Evolutionary conservation across 2,329 filamentous ascomycete genomes (phyloP), one percentile per base, ranked within the genome.

Genomic region (Aspergillus novoparasiticus): DNA sequence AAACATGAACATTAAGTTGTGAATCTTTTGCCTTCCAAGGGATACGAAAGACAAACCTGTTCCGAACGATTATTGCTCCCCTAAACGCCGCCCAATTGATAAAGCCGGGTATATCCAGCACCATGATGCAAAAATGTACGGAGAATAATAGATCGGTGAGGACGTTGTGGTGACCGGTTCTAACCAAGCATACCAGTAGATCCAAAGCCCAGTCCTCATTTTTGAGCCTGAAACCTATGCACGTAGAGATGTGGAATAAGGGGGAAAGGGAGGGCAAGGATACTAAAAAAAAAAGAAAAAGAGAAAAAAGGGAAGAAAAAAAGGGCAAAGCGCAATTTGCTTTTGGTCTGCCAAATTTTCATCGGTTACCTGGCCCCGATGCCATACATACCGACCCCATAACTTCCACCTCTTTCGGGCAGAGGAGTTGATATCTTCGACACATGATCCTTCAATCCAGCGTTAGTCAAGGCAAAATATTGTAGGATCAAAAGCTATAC

Each of bases 81-180:
- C 68, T 48, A 61, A 78, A 78, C 76, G 76, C 76, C 76, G 67
- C 76, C 76, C 76, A 68, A 76, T 72, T 72, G 71, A 76, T 75
- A 71, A 78, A 80, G 77, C 78, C 78, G 78, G 78, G 79, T 81
- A 81, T 81, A 81, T 80, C 79, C 79, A 79, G 78, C 78, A 80
- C 79, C 79, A 73, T 76, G 72, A 80, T 80, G 79, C 79, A 70
- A 80, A 79, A 76, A 78, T 77, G 74, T 77, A 76, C 71, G 64
- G 65, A 74, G 69, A 72, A 73, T 67, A 64, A 66, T 64, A 63
- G 65, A 59, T 66, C 58, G 57, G 66, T 50, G 59, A 67, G 66
- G 66, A 66, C 60, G 56, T 59, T 63, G 67, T 50, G 57, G 60
- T 16, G 46, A 62, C 48, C 45, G 54, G 58, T 58, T 30, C 65